Evolutionary conservation across 805 yeast species (phyloP).

Genomic region (Saccharomycopsis sp.): DNA sequence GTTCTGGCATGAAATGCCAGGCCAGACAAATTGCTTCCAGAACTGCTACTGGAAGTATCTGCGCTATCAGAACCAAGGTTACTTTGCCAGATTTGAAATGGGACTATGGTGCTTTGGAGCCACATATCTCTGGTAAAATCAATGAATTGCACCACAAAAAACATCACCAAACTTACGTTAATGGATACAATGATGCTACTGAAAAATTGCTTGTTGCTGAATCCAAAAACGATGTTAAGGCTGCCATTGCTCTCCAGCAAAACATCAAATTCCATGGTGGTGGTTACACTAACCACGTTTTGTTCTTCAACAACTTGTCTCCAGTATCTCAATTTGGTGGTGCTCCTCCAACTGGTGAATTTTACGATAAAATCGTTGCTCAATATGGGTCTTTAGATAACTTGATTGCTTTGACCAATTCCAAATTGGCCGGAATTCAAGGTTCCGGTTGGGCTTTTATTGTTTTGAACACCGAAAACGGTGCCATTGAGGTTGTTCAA

Average conservation of each 20-base stretch:
- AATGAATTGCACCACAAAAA: slow-evolving; percentile 82
- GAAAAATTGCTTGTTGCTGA: slow-evolving; percentile 69
- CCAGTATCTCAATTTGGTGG: slow-evolving; percentile 78
- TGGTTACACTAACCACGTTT: slow-evolving; percentile 78
- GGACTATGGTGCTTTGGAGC: slow-evolving; percentile 83
- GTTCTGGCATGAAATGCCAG: slow-evolving; percentile 11
- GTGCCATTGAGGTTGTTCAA: slow-evolving; percentile 71
- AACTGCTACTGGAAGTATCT: slow-evolving; percentile 11
- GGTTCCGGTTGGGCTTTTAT: slow-evolving; percentile 96
- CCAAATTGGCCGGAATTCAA: slow-evolving; percentile 77
- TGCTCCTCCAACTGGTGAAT: slow-evolving; percentile 45
- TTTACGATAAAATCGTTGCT: slow-evolving; percentile 50
- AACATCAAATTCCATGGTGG: slow-evolving; percentile 88
- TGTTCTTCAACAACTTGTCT: slow-evolving; percentile 85
- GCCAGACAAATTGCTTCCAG: slow-evolving; percentile 2
- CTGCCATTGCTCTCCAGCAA: slow-evolving; percentile 56
- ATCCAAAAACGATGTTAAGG: slow-evolving; percentile 49
- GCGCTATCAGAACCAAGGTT: slow-evolving; percentile 49
- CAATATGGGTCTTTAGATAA: slow-evolving; percentile 72
- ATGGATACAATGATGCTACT: slow-evolving; percentile 70
- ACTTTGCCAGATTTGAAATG: slow-evolving; percentile 76
- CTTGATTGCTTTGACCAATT: slow-evolving; percentile 56
- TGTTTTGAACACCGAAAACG: slow-evolving; percentile 71
- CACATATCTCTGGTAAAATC: slow-evolving; percentile 78
- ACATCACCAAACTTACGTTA: slow-evolving; percentile 90